phyloP scores from a whole-genome alignment of 495 filamentous ascomycete genomes.

The Jackrogersella minutella region DNA sequence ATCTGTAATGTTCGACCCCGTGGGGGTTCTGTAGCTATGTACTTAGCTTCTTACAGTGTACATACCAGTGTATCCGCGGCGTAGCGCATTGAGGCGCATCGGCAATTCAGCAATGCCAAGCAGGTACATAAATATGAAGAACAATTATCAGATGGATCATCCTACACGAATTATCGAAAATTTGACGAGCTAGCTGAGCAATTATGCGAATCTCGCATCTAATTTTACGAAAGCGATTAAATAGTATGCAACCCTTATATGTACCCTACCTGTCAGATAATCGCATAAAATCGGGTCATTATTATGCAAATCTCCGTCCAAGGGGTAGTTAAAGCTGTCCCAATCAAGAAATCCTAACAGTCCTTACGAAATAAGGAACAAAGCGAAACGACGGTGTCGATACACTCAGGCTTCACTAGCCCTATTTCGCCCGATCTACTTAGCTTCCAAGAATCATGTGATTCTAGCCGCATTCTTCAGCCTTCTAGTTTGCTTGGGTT shows the following conservation, averaged over 20 bases:
- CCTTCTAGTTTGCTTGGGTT: conserved; percentile 19
- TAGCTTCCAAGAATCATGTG: conserved; percentile 12
- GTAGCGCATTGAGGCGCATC: conserved; percentile 4
- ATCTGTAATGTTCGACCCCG: conserved; percentile 13
- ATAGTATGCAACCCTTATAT: neutral
- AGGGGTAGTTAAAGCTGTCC: conserved; percentile 1
- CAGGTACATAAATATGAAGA: neutral
- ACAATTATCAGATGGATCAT: neutral
- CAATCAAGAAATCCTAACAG: neutral
- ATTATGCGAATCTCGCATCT: neutral
- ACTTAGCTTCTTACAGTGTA: neutral
- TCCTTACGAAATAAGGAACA: neutral
- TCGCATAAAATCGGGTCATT: conserved; percentile 1
- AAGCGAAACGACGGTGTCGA: conserved; percentile 8
- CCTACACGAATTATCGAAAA: neutral
- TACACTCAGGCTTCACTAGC: conserved; percentile 7
- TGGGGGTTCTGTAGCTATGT: conserved; percentile 20
- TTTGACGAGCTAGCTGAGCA: neutral
- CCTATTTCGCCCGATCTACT: conserved; percentile 13
- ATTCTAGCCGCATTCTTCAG: conserved; percentile 33
- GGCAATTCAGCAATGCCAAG: neutral
- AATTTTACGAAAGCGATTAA: neutral
- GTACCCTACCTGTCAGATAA: neutral
- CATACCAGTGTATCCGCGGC: neutral
- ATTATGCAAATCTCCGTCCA: conserved; percentile 21